A percentile compares a stretch with the other conserved stretches of the same genome.
Evolutionary conservation across 2,329 filamentous ascomycete species (phyloP).

Genomic region (Fusarium compactum): DNA sequence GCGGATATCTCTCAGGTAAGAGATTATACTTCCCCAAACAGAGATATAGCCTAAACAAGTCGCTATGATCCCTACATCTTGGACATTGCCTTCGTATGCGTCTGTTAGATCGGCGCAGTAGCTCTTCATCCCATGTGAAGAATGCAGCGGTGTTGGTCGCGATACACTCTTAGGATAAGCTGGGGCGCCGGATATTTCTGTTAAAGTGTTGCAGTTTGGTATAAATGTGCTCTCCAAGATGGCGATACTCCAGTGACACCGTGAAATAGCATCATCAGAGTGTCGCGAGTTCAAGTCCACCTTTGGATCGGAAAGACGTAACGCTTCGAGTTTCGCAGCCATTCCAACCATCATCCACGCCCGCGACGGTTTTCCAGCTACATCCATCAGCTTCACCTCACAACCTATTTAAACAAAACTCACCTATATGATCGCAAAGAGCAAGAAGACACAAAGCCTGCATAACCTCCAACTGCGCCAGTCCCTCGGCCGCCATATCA

Average conservation of each 20-base stretch:
- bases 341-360: constrained; percentile 46
- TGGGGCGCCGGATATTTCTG: background rate
- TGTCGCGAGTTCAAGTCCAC: background rate
- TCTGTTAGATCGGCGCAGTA: constrained; percentile 40
- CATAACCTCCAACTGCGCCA: constrained; percentile 24
- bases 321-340: constrained; percentile 32
- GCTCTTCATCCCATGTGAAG: constrained; percentile 24
- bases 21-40: constrained; percentile 36
- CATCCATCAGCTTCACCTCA: background rate
- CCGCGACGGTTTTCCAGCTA: constrained; percentile 33
- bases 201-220: constrained; percentile 11
- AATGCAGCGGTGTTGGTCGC: constrained; percentile 12
- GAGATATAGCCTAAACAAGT: constrained; percentile 15
- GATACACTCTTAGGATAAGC: constrained; percentile 34
- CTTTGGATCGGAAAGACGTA: constrained; percentile 15
- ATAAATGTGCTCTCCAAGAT: constrained; percentile 34
- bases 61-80: constrained; percentile 24
- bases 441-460: constrained; percentile 39
- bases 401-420: rapidly evolving
- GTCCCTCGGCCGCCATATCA: constrained; percentile 34
- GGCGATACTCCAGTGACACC: constrained; percentile 41
- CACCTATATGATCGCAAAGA: constrained; percentile 40
- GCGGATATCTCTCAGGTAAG: constrained; percentile 38
- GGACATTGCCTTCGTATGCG: constrained; percentile 27
- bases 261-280: constrained; percentile 7